Percentiles rank a stretch among this genome's conserved stretches.
phyloP scores from a whole-genome alignment of 192 early-diverging fungal genomes.

The Backusella macrospora region DNA sequence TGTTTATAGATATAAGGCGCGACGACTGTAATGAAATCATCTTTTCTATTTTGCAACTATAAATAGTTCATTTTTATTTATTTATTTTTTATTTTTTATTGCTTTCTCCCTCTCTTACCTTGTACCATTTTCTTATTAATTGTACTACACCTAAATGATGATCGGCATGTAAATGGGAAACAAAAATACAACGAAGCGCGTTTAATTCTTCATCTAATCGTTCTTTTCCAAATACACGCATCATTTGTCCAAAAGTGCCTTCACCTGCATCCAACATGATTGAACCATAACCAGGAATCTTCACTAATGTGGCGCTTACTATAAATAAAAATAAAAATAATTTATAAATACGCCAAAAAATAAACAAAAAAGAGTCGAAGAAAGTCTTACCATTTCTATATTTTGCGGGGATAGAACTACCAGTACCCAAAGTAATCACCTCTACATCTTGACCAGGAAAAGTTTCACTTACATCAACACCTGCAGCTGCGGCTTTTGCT shows the following conservation, averaged over 20 bases:
- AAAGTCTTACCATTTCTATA: constrained; percentile 80
- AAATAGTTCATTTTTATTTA: not conserved
- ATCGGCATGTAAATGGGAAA: constrained; percentile 98
- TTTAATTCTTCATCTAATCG: constrained; percentile 57
- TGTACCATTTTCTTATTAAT: constrained; percentile 71
- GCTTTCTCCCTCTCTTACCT: too few relatives aligned
- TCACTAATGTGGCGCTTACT: constrained; percentile 84
- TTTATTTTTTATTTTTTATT: too few relatives aligned
- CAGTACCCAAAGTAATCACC: constrained; percentile 84
- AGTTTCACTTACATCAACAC: constrained; percentile 9
- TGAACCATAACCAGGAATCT: constrained; percentile 60
- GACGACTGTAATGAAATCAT: constrained; percentile 49
- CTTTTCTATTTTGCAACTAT: constrained; percentile 11
- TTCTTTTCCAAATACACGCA: constrained; percentile 68
- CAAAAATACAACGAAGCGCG: constrained; percentile 72
- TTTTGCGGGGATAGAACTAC: constrained; percentile 83
- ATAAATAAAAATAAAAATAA: not conserved
- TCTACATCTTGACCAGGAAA: constrained; percentile 52
- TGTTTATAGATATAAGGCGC: constrained; percentile 56
- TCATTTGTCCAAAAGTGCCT: constrained; percentile 82
- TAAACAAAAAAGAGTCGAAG: not conserved
- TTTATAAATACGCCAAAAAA: not conserved
- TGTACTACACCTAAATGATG: constrained; percentile 89
- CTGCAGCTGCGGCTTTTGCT: constrained; percentile 37
- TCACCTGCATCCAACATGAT: constrained; percentile 92